Base-by-base conservation (phyloP, 2,329 filamentous ascomycete species). In the Decorospora gaudefroyi region DNA sequence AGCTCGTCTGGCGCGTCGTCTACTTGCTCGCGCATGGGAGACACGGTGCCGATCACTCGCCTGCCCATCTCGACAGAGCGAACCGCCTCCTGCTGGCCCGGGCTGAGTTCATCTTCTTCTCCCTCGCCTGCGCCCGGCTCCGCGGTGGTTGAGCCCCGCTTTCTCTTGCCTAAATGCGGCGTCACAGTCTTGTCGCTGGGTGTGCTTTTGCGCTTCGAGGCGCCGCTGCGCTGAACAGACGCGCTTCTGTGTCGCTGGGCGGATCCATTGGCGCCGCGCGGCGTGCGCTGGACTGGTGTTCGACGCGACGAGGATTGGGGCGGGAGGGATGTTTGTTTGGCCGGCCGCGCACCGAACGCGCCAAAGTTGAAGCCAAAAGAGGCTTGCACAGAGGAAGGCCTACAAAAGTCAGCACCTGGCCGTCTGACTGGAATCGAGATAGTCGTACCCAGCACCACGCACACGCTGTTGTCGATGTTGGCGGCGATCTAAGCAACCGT, bases 381-480 rank as follows among this genome's bases (percentile, higher is more conserved):
- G 3, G 76, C 70, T 70, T 74, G 58, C 69, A 76, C 42, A 49
- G 74, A 72, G 43, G 75, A 75, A 49, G 73, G 71, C 31, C 76
- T 80, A 54, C 43, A 26, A 23, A 15, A 51, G 49, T 72, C 42
- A 65, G 59, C 46, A 36, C 41, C 23, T 22, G 17, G 32, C 26
- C 17, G 28, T 29, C n/a, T 38, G 15, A 28, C 22, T 38, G 22
- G 19, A n/a, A 16, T 18, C 26, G 9, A 41, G 55, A 57, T 6
- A 41, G 59, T 61, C 76, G 62, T 76, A 80, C 77, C 74, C 78
- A 62, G 78, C 78, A 64, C 78, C 78, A 60, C 78, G 78, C 67
- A 79, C 75, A 67, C 78, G 78, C 76, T 80, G 78, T 62, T 76
- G 75, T 60, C 74, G 74, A 61, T 77, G 76, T 69, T 80, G 78